phyloP scores from a whole-genome alignment of 1,284 basidiomycete genomes.

The Apiotrichum montevideense region DNA sequence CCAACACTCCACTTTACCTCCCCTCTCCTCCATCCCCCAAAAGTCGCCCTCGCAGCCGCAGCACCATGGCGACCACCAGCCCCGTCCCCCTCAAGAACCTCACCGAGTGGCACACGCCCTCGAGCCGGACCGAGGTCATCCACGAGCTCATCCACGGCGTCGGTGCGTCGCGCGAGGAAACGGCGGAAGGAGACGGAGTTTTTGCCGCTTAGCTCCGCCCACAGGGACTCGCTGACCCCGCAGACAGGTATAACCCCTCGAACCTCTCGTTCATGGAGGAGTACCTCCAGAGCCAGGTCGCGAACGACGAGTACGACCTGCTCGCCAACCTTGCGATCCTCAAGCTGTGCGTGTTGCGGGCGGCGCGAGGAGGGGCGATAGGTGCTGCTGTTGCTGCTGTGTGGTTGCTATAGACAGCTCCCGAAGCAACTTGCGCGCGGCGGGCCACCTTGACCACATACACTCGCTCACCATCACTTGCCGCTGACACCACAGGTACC shows the following conservation, averaged over 20 bases:
- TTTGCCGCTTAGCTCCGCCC: not conserved
- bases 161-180: conserved; percentile 53
- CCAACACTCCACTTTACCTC: too few relatives aligned
- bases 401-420: too few relatives aligned
- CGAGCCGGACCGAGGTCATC: conserved; percentile 72
- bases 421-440: too few relatives aligned
- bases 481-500: conserved; percentile 59
- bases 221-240: not conserved
- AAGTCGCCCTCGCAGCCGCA: conserved; percentile 4
- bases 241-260: conserved; percentile 92
- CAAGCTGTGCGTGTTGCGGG: conserved; percentile 55
- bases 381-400: too few relatives aligned
- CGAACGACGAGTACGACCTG: conserved; percentile 84
- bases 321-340: conserved; percentile 82
- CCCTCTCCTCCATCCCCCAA: not conserved
- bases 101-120: conserved; percentile 52
- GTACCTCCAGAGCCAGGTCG: conserved; percentile 86
- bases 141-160: conserved; percentile 87
- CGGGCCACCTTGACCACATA: not conserved
- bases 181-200: too few relatives aligned
- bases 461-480: not conserved
- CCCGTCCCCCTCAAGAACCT: conserved; percentile 36
- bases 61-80: conserved; percentile 28
- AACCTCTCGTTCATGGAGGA: conserved; percentile 90
- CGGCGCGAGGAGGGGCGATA: too few relatives aligned